Conservation (phyloP, 306 rosid species). For the Vachellia pachyceras region DNA sequence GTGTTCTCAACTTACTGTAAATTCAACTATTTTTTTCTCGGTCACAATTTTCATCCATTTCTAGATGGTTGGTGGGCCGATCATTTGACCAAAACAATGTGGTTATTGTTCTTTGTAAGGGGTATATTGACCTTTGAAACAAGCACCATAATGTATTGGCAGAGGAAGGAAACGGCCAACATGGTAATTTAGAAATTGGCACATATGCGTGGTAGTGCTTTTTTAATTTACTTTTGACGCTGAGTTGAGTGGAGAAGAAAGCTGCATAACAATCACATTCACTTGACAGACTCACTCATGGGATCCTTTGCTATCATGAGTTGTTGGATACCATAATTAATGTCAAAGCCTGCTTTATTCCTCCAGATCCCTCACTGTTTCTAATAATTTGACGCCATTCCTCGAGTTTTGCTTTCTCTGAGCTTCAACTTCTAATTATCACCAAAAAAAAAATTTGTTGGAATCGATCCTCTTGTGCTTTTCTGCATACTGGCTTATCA, state of each 20-base stretch:
- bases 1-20: too few relatives aligned
- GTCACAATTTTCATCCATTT: conserved; percentile 15
- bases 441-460: conserved; percentile 10
- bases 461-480: conserved; percentile 28
- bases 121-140: too few relatives aligned
- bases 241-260: background rate
- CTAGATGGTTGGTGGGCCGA: conserved; percentile 21
- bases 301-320: conserved; percentile 46
- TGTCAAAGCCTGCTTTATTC: too few relatives aligned
- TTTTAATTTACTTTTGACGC: background rate
- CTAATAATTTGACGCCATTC: too few relatives aligned
- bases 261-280: conserved; percentile 29
- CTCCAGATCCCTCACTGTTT: too few relatives aligned
- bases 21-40: background rate
- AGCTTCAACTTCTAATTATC: conserved; percentile 13
- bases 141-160: too few relatives aligned
- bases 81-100: background rate
- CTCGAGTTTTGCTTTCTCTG: too few relatives aligned
- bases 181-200: too few relatives aligned
- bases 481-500: background rate
- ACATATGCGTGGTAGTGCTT: background rate
- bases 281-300: conserved; percentile 74
- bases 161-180: too few relatives aligned
- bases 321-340: too few relatives aligned
- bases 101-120: background rate